Conservation (phyloP, 2,329 filamentous ascomycete species). For the Ceratocystis diversiconidia region DNA sequence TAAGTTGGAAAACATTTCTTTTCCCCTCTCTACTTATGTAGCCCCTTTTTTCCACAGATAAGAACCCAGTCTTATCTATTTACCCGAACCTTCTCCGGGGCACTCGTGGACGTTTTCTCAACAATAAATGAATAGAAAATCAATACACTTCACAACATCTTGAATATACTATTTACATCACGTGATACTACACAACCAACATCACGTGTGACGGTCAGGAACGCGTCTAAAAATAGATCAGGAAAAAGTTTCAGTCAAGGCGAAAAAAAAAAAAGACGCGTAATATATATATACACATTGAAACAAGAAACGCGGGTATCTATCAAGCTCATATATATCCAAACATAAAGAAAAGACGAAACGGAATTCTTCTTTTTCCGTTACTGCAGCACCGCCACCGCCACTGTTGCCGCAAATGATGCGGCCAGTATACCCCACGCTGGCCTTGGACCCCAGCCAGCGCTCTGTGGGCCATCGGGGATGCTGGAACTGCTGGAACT, state of each 20-base stretch:
- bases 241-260: not conserved
- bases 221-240: not conserved
- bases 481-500: too few relatives aligned
- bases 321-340: not conserved
- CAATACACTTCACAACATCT: too few relatives aligned
- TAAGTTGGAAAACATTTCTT: too few relatives aligned
- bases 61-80: too few relatives aligned
- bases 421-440: not conserved
- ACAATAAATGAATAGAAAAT: too few relatives aligned
- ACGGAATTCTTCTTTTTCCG: not conserved
- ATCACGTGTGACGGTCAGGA: not conserved
- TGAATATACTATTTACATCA: not conserved
- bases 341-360: constrained; percentile 6
- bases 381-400: not conserved
- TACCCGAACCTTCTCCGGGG: too few relatives aligned
- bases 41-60: too few relatives aligned
- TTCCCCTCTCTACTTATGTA: too few relatives aligned
- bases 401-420: not conserved
- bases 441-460: not conserved
- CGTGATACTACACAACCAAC: not conserved
- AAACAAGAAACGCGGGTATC: constrained; percentile 2
- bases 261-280: not conserved
- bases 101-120: too few relatives aligned
- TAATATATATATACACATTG: not conserved
- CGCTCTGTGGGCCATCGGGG: not conserved